A percentile compares a stretch with the other conserved stretches of the same genome.
Conservation (phyloP, 2,329 filamentous ascomycete genomes). For the Pseudopyrenochaeta lycopersici region DNA sequence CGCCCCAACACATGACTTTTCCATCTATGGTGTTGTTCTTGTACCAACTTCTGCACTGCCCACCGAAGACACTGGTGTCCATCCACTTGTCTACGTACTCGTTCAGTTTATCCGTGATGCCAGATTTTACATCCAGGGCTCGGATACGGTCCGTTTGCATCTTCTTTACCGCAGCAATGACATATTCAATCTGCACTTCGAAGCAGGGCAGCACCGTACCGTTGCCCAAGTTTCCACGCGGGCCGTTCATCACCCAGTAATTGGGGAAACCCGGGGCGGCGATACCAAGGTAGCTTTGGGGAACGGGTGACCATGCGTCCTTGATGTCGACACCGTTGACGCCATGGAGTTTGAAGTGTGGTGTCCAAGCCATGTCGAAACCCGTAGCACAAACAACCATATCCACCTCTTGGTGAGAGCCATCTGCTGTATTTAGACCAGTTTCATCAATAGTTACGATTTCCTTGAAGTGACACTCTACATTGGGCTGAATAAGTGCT, state of each 20-base stretch:
- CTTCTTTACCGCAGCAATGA: constrained; percentile 6
- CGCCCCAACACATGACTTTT: constrained; percentile 11
- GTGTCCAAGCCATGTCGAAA: constrained; percentile 51
- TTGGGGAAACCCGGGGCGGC: constrained; percentile 39
- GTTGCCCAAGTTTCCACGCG: constrained; percentile 6
- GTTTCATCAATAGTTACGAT: constrained; percentile 68
- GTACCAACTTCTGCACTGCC: constrained; percentile 11
- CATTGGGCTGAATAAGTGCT: constrained; percentile 66
- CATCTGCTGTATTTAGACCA: constrained; percentile 69
- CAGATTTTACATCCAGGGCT: constrained; percentile 2
- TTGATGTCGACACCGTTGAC: constrained; percentile 36
- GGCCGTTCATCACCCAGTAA: constrained; percentile 20
- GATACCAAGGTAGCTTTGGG: constrained; percentile 31
- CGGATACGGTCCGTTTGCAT: constrained; percentile 10
- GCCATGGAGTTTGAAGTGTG: constrained; percentile 49
- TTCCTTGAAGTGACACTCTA: constrained; percentile 66
- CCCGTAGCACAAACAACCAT: constrained; percentile 62
- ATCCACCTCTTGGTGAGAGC: constrained; percentile 66
- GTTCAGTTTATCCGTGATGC: constrained; percentile 3
- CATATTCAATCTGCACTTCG: constrained; percentile 9
- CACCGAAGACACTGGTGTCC: constrained; percentile 1
- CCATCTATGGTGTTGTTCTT: constrained; percentile 13
- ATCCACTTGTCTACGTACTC: constrained; percentile 12
- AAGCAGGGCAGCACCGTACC: constrained; percentile 8
- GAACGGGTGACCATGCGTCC: constrained; percentile 28